These are phyloP conservation scores for Cicer bijugum DNA, from an alignment of 306 rosid genomes.

Conservation along the genomic window DNA sequence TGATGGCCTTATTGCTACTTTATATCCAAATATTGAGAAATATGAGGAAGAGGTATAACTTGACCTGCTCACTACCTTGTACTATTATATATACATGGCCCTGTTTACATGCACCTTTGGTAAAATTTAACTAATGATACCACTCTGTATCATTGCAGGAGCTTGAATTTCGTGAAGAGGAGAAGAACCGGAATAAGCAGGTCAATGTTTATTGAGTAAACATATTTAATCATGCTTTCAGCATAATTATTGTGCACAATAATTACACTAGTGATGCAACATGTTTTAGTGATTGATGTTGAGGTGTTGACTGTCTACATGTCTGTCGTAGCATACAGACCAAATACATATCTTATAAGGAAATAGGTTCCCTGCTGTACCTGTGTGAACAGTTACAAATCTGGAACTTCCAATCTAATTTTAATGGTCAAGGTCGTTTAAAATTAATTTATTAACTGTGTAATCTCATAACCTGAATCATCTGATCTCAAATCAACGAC, in stretches of 20 bases:
- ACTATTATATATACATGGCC: conserved; percentile 5
- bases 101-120: conserved; percentile 9
- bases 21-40: conserved; percentile 93
- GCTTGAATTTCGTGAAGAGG: conserved; percentile 92
- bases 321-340: conserved; percentile 25
- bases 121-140: conserved; percentile 36
- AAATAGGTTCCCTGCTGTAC: neutral
- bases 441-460: neutral
- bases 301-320: conserved; percentile 21
- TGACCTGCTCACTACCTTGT: conserved; percentile 40
- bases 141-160: conserved; percentile 62
- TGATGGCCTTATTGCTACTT: conserved; percentile 77
- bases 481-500: neutral
- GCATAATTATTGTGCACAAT: conserved; percentile 35
- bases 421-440: neutral
- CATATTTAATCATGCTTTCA: conserved; percentile 42
- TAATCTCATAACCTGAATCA: neutral
- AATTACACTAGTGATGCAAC: conserved; percentile 15
- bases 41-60: conserved; percentile 84
- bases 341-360: conserved; percentile 16
- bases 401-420: too few relatives aligned
- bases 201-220: conserved; percentile 52
- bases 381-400: neutral
- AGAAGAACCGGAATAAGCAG: conserved; percentile 90
- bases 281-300: conserved; percentile 23